Evolutionary conservation across 2,329 filamentous ascomycete genomes (phyloP), one percentile per base, ranked within the genome.

Genomic region (Septoria petroselini): DNA sequence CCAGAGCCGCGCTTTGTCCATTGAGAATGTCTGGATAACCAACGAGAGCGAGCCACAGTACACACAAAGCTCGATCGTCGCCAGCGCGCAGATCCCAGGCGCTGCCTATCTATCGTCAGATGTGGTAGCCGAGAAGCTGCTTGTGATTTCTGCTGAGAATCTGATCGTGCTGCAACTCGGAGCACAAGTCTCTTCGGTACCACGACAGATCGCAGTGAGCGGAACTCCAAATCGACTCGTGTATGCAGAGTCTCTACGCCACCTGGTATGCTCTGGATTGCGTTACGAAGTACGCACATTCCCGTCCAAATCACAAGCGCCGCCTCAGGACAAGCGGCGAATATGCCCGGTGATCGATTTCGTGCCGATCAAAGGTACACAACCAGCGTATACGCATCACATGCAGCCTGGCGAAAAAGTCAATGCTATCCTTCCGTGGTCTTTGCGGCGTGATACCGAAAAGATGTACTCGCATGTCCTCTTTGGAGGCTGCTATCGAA

Each of bases 391-490:
- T 35, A 48, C 48, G 1, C 56, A 61, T 44, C 55, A 77, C 3
- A 70, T 89, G 12, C 74, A 78, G 37, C 55, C 68, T 1, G 77
- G 78, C 1, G 82, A 86, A 54, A 75, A 74, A 31, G 77, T 90
- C 1, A 73, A 80, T 35, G 75, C 79, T 1, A 65, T 90, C 6
- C 66, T 77, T 1, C 82, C 87, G 53, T 90, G 86, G 86, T 61
- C 61, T 2, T 58, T 59, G 39, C 53, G 43, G 2, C 37, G 31
- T 4, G 68, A 72, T 25, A 78, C 79, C 48, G 74, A 79, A 30
- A 79, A 77, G 48, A 74, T 69, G 0, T 85, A 84, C 66, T 74
- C 78, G 1, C 85, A 82, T 61, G 72, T 88, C 25, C 73, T 88
- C 11, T 75, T 86, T 3, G 66, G 60, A 12, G 63, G 64, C 29